Percentiles rank a stretch among this genome's conserved stretches.
Conservation (phyloP, 345 rosid species). For the Camelina neglecta region DNA sequence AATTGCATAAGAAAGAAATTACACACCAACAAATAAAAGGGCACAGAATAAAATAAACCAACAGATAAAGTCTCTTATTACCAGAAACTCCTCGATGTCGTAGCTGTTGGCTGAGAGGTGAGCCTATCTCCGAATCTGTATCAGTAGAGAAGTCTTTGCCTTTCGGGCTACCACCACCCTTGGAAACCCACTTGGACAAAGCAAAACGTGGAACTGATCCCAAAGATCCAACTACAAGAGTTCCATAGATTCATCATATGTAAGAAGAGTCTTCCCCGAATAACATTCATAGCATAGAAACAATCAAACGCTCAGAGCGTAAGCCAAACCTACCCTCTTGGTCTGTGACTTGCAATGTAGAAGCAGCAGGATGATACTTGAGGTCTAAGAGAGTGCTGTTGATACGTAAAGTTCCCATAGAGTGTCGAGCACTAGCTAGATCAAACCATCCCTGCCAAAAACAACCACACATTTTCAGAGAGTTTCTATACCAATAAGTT, state of each 20-base stretch:
- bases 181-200: slow-evolving; percentile 75
- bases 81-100: slow-evolving; percentile 65
- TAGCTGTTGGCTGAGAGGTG: slow-evolving; percentile 50
- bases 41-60: not conserved
- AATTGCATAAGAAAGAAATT: slow-evolving; percentile 32
- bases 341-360: slow-evolving; percentile 57
- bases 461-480: not conserved
- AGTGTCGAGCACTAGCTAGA: slow-evolving; percentile 83
- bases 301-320: not conserved
- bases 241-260: not conserved
- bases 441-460: slow-evolving; percentile 86
- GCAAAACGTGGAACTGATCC: slow-evolving; percentile 55
- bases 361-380: slow-evolving; percentile 73
- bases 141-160: slow-evolving; percentile 43
- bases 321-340: slow-evolving; percentile 48
- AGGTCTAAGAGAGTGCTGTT: slow-evolving; percentile 76
- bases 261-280: slow-evolving; percentile 4
- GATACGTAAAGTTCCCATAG: slow-evolving; percentile 90
- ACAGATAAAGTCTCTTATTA: slow-evolving; percentile 31
- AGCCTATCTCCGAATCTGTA: slow-evolving; percentile 42
- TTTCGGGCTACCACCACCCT: slow-evolving; percentile 36
- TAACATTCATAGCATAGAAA: not conserved
- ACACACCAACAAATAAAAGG: slow-evolving; percentile 13
- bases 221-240: slow-evolving; percentile 50
- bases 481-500: slow-evolving; percentile 22